Evolutionary conservation across 2,329 filamentous ascomycete genomes (phyloP).

Genomic region (Aspergillus clavatus): DNA sequence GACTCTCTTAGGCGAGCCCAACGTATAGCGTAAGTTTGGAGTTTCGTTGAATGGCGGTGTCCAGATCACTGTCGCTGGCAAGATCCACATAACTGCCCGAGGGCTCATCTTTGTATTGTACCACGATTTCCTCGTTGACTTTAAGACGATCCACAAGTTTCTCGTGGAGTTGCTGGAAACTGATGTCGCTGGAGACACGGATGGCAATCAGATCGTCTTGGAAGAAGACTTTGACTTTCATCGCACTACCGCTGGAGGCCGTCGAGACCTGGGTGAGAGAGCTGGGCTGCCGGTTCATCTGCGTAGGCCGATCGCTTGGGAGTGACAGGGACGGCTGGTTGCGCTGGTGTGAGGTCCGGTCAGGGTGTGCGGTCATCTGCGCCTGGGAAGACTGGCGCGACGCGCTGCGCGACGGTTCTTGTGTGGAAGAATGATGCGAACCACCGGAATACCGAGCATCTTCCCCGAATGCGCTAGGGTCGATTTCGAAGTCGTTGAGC

Average conservation of each 20-base stretch:
- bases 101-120: constrained; percentile 82
- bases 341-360: constrained; percentile 39
- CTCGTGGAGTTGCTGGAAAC: constrained; percentile 70
- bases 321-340: constrained; percentile 30
- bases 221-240: constrained; percentile 95
- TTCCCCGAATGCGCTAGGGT: constrained; percentile 59
- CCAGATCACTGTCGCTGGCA: constrained; percentile 74
- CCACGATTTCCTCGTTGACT: constrained; percentile 67
- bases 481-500: constrained; percentile 89
- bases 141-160: constrained; percentile 82
- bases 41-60: constrained; percentile 74
- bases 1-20: constrained; percentile 28
- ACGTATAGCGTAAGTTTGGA: constrained; percentile 80
- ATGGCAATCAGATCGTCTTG: constrained; percentile 89
- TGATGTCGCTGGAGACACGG: constrained; percentile 75
- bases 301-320: constrained; percentile 36
- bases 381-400: constrained; percentile 63
- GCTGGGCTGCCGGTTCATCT: constrained; percentile 47
- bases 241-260: constrained; percentile 46
- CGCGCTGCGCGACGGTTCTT: constrained; percentile 55
- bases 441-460: constrained; percentile 71
- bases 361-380: constrained; percentile 52
- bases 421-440: constrained; percentile 62
- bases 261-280: constrained; percentile 48
- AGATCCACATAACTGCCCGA: constrained; percentile 70